A percentile compares a stretch with the other conserved stretches of the same genome.
These are phyloP conservation scores for Plantago major DNA, from an alignment of 257 asterid genomes.

Conservation along the genomic window DNA sequence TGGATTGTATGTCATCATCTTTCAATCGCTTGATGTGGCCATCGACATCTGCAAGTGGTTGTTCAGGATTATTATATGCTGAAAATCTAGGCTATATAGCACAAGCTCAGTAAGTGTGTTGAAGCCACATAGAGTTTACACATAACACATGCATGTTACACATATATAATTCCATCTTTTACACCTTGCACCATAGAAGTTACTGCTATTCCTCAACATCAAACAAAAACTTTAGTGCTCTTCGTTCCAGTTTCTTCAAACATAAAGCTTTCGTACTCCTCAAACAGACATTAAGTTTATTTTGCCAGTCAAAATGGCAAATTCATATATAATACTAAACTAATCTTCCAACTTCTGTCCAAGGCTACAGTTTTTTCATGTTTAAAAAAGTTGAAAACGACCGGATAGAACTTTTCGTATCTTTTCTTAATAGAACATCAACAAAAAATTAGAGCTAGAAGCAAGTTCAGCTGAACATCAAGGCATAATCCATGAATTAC, in stretches of 20 bases:
- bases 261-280: not conserved
- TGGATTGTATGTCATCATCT: constrained; percentile 96
- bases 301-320: not conserved
- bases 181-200: not conserved
- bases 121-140: constrained; percentile 5
- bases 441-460: not conserved
- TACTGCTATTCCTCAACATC: not conserved
- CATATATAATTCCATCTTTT: not conserved
- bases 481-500: too few relatives aligned
- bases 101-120: not conserved
- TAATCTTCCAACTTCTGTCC: constrained; percentile 1
- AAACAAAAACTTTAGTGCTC: not conserved
- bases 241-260: too few relatives aligned
- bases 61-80: not conserved
- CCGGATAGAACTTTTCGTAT: too few relatives aligned
- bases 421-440: not conserved
- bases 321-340: not conserved
- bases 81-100: not conserved
- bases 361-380: constrained; percentile 3
- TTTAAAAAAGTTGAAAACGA: constrained; percentile 8
- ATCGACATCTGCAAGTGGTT: constrained; percentile 57
- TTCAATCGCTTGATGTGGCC: constrained; percentile 82
- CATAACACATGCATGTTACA: not conserved
- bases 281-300: not conserved
- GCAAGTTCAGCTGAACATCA: too few relatives aligned